Base-by-base conservation (phyloP, 352 stramenopile genomes). In the Globisporangium lucens region DNA sequence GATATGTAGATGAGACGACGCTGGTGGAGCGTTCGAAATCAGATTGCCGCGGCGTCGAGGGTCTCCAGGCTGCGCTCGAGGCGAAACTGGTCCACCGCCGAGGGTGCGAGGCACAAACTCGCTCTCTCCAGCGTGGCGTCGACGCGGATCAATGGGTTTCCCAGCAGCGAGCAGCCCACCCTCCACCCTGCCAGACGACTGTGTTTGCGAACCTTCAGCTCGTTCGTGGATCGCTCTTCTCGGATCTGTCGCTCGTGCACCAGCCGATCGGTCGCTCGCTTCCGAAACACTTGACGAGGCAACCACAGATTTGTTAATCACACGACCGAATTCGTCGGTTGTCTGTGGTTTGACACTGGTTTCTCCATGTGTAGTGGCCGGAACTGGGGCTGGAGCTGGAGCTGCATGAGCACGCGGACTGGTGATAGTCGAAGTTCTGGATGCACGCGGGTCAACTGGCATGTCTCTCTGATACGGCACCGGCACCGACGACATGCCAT, bases 321-420 rank as follows among this genome's bases (percentile, higher is more conserved):
- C 69, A 41, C 83, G 79, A 12, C 81, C 83, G 67, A 91, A 91
- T 56, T 91, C 81, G 43, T 91, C 83, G 3, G 56, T 61, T 46
- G 33, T 61, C 7, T 24, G 33, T 10, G 33, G 20, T 10, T 61
- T 61, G n/a, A 79, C 35, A 41, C 72, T 70, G 3, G 65, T 60
- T 15, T 68, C n/a, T 63, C 69, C 7, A 2, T 38, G 35, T 13
- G 8, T 33, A 24, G 15, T 15, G 10, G 5, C 6, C 49, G 62
- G 5, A 1, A 52, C 29, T 38, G 58, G 58, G 3, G 22, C 36
- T 56, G 46, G 0, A 17, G 24, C 8, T 36, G 35, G 20, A 43
- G 36, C 36, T 49, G 20, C 43, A 22, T 49, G 43, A 49, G 15
- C 5, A 49, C 47, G 51, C 43, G 30, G 43, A 27, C 61, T 51